phyloP scores from a whole-genome alignment of 192 early-diverging fungal species.

The Helicostylum pulchrum region DNA sequence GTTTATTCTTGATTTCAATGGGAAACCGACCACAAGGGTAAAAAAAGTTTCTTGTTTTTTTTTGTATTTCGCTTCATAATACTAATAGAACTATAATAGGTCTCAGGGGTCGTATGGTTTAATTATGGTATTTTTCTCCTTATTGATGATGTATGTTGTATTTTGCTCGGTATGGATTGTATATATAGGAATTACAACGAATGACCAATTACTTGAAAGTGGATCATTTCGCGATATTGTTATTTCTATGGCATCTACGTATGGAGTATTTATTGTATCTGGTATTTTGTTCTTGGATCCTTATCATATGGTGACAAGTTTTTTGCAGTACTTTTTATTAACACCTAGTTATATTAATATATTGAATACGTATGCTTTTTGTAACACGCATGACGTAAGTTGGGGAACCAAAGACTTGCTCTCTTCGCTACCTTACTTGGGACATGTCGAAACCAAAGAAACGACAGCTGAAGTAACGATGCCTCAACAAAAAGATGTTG shows the following conservation, averaged over 20 bases:
- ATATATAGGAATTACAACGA: constrained; percentile 46
- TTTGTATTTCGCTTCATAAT: too few relatives aligned
- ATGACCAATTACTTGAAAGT: constrained; percentile 51
- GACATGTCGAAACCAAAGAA: constrained; percentile 66
- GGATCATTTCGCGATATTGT: constrained; percentile 59
- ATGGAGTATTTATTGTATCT: constrained; percentile 61
- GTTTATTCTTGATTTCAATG: constrained; percentile 84
- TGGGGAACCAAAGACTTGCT: constrained; percentile 97
- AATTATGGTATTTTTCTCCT: constrained; percentile 77
- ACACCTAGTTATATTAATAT: constrained; percentile 75
- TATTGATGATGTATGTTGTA: constrained; percentile 84
- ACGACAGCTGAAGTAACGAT: constrained; percentile 72
- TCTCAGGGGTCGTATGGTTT: constrained; percentile 69
- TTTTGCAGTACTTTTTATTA: constrained; percentile 70
- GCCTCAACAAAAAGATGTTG: constrained; percentile 75
- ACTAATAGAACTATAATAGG: not conserved
- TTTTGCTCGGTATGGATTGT: constrained; percentile 70
- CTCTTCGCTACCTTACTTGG: constrained; percentile 61
- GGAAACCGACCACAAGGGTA: constrained; percentile 91
- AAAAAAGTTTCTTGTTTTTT: too few relatives aligned
- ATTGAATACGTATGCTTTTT: constrained; percentile 63
- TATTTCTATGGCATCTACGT: constrained; percentile 64
- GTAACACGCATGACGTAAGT: constrained; percentile 43
- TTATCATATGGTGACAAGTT: constrained; percentile 75
- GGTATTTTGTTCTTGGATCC: constrained; percentile 71